phyloP scores from a whole-genome alignment of 148 eudicot species.

The Chenopodium formosanum region DNA sequence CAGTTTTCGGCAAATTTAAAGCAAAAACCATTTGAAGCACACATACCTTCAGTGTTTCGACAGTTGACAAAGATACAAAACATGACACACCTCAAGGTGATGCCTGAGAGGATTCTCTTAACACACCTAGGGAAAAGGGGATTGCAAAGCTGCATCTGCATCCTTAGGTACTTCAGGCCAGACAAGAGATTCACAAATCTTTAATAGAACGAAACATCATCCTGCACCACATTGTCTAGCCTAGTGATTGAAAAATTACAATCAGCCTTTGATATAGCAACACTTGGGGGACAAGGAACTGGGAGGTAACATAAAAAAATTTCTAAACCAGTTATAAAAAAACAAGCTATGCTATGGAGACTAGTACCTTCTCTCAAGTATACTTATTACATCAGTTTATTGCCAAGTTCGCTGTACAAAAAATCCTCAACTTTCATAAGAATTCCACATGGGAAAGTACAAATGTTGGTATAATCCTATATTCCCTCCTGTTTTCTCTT shows the following conservation, averaged over 20 bases:
- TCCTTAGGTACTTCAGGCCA: conserved; percentile 4
- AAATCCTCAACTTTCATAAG: background rate
- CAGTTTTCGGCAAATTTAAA: background rate
- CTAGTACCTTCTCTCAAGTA: background rate
- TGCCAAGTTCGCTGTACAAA: background rate
- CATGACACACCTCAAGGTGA: background rate
- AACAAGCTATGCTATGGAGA: background rate
- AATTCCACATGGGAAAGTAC: background rate
- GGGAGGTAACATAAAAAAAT: background rate
- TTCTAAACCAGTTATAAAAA: background rate
- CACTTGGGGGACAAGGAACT: background rate
- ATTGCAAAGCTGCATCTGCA: conserved; percentile 15
- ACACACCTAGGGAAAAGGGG: background rate
- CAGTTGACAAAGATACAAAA: conserved; percentile 1
- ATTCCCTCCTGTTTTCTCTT: no score
- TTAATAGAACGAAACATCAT: conserved; percentile 4
- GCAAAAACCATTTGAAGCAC: background rate
- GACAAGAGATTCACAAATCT: conserved; percentile 3
- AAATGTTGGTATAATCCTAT: background rate
- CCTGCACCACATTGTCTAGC: background rate
- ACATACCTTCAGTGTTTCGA: conserved; percentile 12
- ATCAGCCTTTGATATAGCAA: background rate
- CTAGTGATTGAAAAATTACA: background rate
- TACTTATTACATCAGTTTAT: background rate
- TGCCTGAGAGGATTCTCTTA: background rate